These are phyloP conservation scores for Durusdinium trenchii DNA, from an alignment of 73 alveolate genomes.

Conservation along the genomic window DNA sequence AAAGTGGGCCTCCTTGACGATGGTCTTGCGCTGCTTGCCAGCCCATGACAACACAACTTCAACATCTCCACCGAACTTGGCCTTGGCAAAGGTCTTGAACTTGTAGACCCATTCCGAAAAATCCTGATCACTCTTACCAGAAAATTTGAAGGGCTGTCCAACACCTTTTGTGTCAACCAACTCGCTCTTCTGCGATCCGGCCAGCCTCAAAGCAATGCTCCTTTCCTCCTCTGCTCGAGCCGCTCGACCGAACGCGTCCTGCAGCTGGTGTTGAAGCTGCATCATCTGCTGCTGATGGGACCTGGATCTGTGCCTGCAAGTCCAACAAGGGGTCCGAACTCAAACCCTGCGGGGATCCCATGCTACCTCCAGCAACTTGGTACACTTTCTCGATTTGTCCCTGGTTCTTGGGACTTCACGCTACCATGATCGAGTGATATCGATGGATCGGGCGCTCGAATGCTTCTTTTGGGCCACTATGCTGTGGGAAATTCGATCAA, in stretches of 20 bases:
- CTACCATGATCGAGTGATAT: no score
- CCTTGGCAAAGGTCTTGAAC: neutral
- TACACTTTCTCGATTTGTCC: no score
- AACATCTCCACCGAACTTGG: neutral
- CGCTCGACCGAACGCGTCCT: neutral
- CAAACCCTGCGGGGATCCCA: no score
- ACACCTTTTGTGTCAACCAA: slow-evolving; percentile 7
- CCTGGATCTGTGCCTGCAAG: neutral
- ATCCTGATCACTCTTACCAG: slow-evolving; percentile 5
- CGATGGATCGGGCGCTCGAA: no score
- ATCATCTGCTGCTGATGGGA: neutral
- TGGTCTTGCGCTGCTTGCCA: neutral
- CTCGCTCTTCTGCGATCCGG: neutral
- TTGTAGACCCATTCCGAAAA: slow-evolving; percentile 21
- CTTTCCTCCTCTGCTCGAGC: neutral
- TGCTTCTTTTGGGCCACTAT: no score
- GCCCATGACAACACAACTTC: neutral
- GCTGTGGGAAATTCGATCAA: no score
- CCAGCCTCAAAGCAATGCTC: slow-evolving; percentile 14
- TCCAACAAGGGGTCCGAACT: neutral
- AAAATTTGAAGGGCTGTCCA: slow-evolving; percentile 22
- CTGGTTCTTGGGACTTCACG: no score
- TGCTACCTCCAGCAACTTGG: no score
- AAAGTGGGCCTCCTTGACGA: neutral
- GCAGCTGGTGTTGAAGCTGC: neutral